Percentiles rank a stretch among this genome's conserved stretches.
phyloP scores from a whole-genome alignment of 2,329 filamentous ascomycete genomes.

The Plectosphaerella cucumerina region DNA sequence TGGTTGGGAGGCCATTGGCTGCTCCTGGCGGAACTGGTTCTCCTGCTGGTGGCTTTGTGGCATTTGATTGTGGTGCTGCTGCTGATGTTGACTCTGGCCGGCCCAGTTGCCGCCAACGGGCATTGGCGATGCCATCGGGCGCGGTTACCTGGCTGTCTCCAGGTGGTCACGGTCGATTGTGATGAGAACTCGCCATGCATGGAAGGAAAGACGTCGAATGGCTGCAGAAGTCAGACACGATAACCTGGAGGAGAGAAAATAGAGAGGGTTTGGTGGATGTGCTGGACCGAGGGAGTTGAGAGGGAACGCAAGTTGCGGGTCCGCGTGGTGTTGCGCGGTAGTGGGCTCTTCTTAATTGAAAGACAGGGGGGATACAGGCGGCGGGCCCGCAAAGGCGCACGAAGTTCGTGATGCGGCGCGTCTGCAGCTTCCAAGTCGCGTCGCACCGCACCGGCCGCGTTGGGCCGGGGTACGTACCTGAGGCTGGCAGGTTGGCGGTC shows the following conservation, averaged over 20 bases:
- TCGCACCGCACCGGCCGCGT: background rate
- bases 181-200: too few relatives aligned
- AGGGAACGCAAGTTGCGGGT: background rate
- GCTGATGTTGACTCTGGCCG: conserved; percentile 17
- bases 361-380: background rate
- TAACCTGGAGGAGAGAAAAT: background rate
- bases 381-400: background rate
- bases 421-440: background rate
- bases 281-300: background rate
- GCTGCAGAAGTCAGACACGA: background rate
- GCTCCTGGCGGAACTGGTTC: conserved; percentile 1
- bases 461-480: background rate
- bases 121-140: conserved; percentile 33
- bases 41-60: conserved; percentile 11
- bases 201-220: background rate
- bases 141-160: background rate
- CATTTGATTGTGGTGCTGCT: conserved; percentile 4
- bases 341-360: background rate
- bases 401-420: background rate
- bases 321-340: background rate
- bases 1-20: conserved; percentile 10
- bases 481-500: background rate
- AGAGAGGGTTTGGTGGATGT: background rate
- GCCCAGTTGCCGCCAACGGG: conserved; percentile 28
- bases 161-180: background rate